phyloP scores from a whole-genome alignment of 2,329 filamentous ascomycete genomes.

The Sordariomycetes sp. region DNA sequence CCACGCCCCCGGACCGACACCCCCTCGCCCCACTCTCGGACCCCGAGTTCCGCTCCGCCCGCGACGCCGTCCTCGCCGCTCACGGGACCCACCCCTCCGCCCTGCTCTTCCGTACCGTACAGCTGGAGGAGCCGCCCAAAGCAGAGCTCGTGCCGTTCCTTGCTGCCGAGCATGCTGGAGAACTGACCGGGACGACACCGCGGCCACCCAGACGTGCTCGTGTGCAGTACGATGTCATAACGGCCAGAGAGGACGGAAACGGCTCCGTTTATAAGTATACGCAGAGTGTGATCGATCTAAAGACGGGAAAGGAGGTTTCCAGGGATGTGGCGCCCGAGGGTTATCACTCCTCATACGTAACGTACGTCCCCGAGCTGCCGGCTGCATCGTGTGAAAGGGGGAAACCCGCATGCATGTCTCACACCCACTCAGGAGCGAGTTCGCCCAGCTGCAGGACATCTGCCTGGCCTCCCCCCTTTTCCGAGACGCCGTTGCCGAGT shows the following conservation, averaged over 20 bases:
- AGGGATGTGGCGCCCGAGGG: constrained; percentile 11
- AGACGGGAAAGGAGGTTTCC: constrained; percentile 16
- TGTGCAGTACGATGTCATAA: constrained; percentile 29
- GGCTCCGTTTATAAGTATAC: constrained; percentile 15
- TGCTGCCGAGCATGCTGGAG: constrained; percentile 48
- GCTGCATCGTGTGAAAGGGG: not conserved
- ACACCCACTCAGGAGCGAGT: constrained; percentile 21
- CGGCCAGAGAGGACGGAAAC: not conserved
- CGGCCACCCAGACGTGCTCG: constrained; percentile 33
- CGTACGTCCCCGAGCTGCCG: constrained; percentile 11
- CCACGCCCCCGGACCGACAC: constrained; percentile 13
- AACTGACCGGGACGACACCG: constrained; percentile 26
- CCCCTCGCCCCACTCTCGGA: constrained; percentile 38
- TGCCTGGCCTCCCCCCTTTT: constrained; percentile 32
- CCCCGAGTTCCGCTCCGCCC: constrained; percentile 36
- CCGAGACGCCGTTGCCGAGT: constrained; percentile 33
- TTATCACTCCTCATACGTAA: constrained; percentile 25
- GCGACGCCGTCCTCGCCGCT: constrained; percentile 24
- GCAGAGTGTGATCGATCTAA: constrained; percentile 27
- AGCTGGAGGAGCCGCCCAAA: constrained; percentile 52
- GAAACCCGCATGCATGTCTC: not conserved
- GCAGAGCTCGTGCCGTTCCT: constrained; percentile 41
- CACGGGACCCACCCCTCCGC: constrained; percentile 11
- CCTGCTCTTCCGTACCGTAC: constrained; percentile 46
- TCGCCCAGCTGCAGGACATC: constrained; percentile 25